These are phyloP conservation scores for Xerocomus amazonicus DNA, from an alignment of 1,284 basidiomycete species.

Conservation along the genomic window DNA sequence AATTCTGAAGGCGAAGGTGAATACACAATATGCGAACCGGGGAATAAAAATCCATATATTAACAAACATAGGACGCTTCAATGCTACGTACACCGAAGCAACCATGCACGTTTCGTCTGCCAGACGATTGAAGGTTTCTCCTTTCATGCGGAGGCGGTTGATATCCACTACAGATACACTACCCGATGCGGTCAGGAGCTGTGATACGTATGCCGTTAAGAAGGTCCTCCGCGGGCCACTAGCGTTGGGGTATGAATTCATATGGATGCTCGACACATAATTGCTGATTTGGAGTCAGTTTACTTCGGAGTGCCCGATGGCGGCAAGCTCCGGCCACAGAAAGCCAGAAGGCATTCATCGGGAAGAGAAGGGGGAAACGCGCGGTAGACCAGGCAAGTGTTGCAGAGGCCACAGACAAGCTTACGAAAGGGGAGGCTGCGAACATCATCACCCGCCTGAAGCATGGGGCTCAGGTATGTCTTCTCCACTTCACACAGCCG, in stretches of 20 bases:
- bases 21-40: background rate
- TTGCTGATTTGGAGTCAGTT: conserved; percentile 37
- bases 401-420: conserved; percentile 34
- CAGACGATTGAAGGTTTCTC: conserved; percentile 46
- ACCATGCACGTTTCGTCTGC: conserved; percentile 46
- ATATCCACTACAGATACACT: conserved; percentile 54
- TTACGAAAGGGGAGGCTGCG: conserved; percentile 78
- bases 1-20: conserved; percentile 36
- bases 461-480: conserved; percentile 67
- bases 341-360: conserved; percentile 62
- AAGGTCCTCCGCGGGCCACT: conserved; percentile 52
- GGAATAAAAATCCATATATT: conserved; percentile 4
- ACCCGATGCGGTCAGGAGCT: conserved; percentile 58
- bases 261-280: conserved; percentile 3
- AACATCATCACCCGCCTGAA: conserved; percentile 74
- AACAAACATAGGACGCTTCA: conserved; percentile 37
- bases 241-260: conserved; percentile 42
- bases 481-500: background rate
- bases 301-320: conserved; percentile 73
- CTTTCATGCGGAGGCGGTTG: conserved; percentile 50
- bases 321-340: conserved; percentile 62
- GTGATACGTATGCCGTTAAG: conserved; percentile 60
- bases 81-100: conserved; percentile 54
- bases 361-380: conserved; percentile 51
- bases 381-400: conserved; percentile 18